phyloP scores from a whole-genome alignment of 202 grass and related monocot species.

The Hordeum pubiflorum region DNA sequence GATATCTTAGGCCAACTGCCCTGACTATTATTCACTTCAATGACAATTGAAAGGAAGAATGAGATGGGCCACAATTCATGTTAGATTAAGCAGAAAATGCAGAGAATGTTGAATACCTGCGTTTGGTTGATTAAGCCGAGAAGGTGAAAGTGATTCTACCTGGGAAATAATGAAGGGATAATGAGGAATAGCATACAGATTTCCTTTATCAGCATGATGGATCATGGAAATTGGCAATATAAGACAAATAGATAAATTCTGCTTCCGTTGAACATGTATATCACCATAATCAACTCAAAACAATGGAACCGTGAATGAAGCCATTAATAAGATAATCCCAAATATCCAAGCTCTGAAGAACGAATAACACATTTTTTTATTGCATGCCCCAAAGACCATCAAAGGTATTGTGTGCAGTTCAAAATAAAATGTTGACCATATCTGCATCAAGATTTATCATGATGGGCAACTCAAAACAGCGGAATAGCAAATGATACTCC shows the following conservation, averaged over 20 bases:
- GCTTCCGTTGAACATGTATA: neutral
- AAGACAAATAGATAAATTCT: neutral
- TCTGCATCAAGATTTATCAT: neutral
- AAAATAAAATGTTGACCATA: neutral
- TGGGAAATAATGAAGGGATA: conserved; percentile 15
- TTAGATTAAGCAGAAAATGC: neutral
- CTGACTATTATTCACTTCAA: conserved; percentile 47
- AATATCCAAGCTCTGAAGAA: neutral
- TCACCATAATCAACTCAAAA: neutral
- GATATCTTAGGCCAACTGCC: conserved; percentile 24
- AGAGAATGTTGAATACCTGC: conserved; percentile 39
- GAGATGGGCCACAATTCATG: neutral
- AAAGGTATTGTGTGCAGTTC: neutral
- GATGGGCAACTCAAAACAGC: neutral
- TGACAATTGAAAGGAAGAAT: conserved; percentile 7
- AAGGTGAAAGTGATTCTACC: conserved; percentile 56
- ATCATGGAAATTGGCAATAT: neutral
- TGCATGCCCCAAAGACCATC: neutral
- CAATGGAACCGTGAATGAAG: neutral
- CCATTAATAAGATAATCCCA: neutral
- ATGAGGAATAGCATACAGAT: neutral
- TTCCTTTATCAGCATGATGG: neutral
- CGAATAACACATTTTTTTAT: neutral
- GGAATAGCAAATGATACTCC: neutral
- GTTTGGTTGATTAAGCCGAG: conserved; percentile 22